A percentile compares a stretch with the other conserved stretches of the same genome.
Conservation (phyloP, 371 early-diverging fungal genomes). For the Mucor lusitanicus region DNA sequence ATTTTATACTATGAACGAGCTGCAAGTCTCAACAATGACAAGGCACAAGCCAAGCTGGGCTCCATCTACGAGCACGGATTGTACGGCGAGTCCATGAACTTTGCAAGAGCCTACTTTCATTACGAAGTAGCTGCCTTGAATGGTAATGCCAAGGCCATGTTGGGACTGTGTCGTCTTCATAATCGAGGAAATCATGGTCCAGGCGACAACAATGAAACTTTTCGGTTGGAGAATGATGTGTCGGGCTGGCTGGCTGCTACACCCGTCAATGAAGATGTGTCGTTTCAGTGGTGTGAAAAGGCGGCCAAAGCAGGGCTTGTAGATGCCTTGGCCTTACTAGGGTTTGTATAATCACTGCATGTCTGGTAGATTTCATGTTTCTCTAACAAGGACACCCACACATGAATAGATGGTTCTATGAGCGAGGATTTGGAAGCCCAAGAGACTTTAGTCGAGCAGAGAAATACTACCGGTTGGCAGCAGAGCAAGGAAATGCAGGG, state of each 20-base stretch:
- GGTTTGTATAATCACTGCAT: conserved; percentile 32
- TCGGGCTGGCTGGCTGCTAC: conserved; percentile 35
- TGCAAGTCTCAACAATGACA: conserved; percentile 26
- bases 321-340: conserved; percentile 35
- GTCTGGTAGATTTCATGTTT: too few relatives aligned
- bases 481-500: conserved; percentile 25
- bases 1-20: conserved; percentile 30
- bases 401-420: conserved; percentile 39
- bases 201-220: conserved; percentile 22
- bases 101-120: conserved; percentile 29
- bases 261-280: conserved; percentile 45
- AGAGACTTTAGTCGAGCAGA: conserved; percentile 27
- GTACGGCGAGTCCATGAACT: conserved; percentile 31
- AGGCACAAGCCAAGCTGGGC: conserved; percentile 30
- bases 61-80: conserved; percentile 31
- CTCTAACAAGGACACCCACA: too few relatives aligned
- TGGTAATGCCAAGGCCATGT: conserved; percentile 35
- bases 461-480: conserved; percentile 33
- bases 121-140: conserved; percentile 26
- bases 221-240: conserved; percentile 27
- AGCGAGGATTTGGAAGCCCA: conserved; percentile 37
- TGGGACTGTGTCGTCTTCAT: conserved; percentile 34
- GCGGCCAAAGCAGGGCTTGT: conserved; percentile 29
- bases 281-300: conserved; percentile 43
- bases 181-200: conserved; percentile 41